Evolutionary conservation across 1,139 yeast species (phyloP).

Genomic region (Eremothecium sinecaudum): DNA sequence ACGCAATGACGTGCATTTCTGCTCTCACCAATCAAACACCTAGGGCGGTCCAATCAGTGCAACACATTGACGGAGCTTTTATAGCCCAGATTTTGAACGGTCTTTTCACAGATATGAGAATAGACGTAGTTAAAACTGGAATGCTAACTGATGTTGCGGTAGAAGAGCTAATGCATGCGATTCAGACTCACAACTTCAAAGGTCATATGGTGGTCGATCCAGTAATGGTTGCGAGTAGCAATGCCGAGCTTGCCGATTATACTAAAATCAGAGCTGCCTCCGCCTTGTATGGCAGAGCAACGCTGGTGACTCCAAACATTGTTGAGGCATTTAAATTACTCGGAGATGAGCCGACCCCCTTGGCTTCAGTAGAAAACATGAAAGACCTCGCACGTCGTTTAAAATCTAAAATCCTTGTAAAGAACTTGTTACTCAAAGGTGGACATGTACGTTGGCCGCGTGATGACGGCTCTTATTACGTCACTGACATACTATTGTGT

Average conservation of each 20-base stretch:
- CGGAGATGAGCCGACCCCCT: constrained; percentile 16
- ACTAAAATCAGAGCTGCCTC: constrained; percentile 35
- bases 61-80: constrained; percentile 38
- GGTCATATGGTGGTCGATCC: constrained; percentile 60
- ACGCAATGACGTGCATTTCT: constrained; percentile 70
- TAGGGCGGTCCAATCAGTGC: constrained; percentile 44
- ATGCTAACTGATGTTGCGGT: constrained; percentile 60
- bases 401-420: constrained; percentile 36
- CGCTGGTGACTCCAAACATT: constrained; percentile 68
- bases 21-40: constrained; percentile 85
- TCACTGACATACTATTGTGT: constrained; percentile 51
- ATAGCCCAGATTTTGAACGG: constrained; percentile 43
- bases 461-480: constrained; percentile 23
- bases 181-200: constrained; percentile 30
- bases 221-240: constrained; percentile 75
- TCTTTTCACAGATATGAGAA: constrained; percentile 53
- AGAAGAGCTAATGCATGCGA: constrained; percentile 35
- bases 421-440: constrained; percentile 65
- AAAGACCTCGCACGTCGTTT: constrained; percentile 38
- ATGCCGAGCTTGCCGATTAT: constrained; percentile 35
- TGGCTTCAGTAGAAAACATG: constrained; percentile 33
- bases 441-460: constrained; percentile 60
- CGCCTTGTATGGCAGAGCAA: constrained; percentile 36
- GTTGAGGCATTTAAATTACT: constrained; percentile 45
- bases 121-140: constrained; percentile 74